Evolutionary conservation across 2,329 filamentous ascomycete genomes (phyloP).

Genomic region (Colletotrichum siamense): DNA sequence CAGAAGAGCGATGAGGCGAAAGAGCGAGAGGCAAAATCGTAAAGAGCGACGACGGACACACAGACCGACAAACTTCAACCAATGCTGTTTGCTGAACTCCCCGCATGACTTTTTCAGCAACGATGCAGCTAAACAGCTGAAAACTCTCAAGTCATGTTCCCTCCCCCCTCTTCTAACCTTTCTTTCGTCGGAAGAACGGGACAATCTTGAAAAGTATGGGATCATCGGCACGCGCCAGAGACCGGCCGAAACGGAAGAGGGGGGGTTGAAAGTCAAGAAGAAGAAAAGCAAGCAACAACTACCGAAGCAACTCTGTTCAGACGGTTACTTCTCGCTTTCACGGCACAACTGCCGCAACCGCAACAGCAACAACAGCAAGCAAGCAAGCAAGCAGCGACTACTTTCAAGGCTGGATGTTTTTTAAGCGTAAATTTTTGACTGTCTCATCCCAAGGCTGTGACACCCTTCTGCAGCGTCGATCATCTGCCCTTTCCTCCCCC

Average conservation of each 20-base stretch:
- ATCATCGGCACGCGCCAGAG: background rate
- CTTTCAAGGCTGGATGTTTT: background rate
- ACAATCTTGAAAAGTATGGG: background rate
- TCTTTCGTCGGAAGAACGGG: background rate
- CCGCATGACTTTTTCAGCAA: background rate
- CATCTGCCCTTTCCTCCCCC: background rate
- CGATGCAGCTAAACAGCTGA: background rate
- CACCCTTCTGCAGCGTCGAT: conserved; percentile 18
- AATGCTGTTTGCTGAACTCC: background rate
- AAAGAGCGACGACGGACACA: background rate
- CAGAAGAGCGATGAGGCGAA: background rate
- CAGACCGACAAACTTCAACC: background rate
- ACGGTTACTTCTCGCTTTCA: background rate
- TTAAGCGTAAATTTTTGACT: conserved; percentile 19
- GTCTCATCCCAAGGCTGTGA: conserved; percentile 12
- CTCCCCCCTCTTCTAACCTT: background rate
- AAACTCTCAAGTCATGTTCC: background rate
- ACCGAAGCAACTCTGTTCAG: background rate
- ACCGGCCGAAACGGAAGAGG: background rate
- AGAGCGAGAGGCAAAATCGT: background rate
- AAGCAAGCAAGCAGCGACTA: background rate
- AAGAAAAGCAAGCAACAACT: background rate
- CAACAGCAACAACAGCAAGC: background rate
- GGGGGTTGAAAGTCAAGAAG: background rate
- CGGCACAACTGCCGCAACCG: background rate